Evolutionary conservation across 306 rosid genomes (phyloP).

Genomic region (Glycine soja): DNA sequence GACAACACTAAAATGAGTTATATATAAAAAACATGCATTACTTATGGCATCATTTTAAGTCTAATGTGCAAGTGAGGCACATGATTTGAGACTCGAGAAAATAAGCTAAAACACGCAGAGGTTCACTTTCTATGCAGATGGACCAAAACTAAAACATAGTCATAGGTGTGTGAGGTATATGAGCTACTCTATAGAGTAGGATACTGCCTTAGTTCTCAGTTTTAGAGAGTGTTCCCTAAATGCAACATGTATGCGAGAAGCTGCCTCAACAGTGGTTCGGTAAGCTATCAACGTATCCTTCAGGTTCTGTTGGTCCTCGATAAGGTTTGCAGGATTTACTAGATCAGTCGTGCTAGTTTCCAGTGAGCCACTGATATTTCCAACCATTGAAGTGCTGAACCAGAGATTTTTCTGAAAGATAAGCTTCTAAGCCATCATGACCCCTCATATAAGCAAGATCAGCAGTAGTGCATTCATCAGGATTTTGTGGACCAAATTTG

Average conservation of each 20-base stretch:
- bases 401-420: slow-evolving; percentile 92
- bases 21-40: no score
- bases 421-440: slow-evolving; percentile 84
- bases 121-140: no score
- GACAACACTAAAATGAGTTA: no score
- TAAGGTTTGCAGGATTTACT: slow-evolving; percentile 60
- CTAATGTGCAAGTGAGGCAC: no score
- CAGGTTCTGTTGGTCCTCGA: slow-evolving; percentile 74
- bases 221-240: slow-evolving; percentile 81
- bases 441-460: slow-evolving; percentile 81
- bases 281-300: slow-evolving; percentile 86
- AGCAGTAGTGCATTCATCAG: slow-evolving; percentile 79
- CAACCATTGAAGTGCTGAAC: slow-evolving; percentile 87
- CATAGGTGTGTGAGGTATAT: no score
- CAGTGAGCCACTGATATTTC: slow-evolving; percentile 85
- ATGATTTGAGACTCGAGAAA: no score
- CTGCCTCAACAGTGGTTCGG: slow-evolving; percentile 91
- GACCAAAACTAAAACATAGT: no score
- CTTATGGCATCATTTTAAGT: no score
- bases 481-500: slow-evolving; percentile 82
- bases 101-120: no score
- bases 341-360: slow-evolving; percentile 54
- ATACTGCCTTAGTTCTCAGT: slow-evolving; percentile 60
- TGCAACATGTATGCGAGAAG: slow-evolving; percentile 89
- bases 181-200: no score